Evolutionary conservation across 495 filamentous ascomycete species (phyloP).

Genomic region (Penicillium pulvis): DNA sequence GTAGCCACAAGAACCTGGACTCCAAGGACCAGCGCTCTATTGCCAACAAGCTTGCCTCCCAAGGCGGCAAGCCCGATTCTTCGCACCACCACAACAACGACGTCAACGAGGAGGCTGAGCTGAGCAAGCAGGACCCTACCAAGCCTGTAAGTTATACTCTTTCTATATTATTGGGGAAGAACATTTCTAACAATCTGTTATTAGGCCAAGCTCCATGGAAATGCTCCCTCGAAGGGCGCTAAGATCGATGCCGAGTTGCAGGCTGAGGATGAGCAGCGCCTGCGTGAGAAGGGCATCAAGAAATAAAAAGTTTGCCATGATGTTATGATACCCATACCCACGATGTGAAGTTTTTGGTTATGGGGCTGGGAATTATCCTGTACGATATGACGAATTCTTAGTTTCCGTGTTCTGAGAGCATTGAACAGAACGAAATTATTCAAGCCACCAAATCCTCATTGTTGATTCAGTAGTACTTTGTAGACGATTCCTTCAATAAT

Average conservation of each 20-base stretch:
- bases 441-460: background rate
- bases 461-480: background rate
- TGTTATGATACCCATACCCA: slow-evolving; percentile 14
- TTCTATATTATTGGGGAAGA: background rate
- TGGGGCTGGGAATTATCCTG: slow-evolving; percentile 15
- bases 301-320: slow-evolving; percentile 27
- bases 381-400: slow-evolving; percentile 28
- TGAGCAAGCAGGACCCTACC: slow-evolving; percentile 66
- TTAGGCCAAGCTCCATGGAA: slow-evolving; percentile 70
- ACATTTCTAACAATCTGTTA: slow-evolving; percentile 3
- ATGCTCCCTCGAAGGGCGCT: slow-evolving; percentile 70
- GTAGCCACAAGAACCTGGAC: slow-evolving; percentile 69
- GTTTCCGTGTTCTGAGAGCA: slow-evolving; percentile 3
- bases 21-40: slow-evolving; percentile 83
- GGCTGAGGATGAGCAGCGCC: slow-evolving; percentile 65
- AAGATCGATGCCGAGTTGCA: slow-evolving; percentile 70
- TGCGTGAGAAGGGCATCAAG: slow-evolving; percentile 63
- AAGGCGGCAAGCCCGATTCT: slow-evolving; percentile 44
- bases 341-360: slow-evolving; percentile 4
- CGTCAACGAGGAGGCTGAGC: slow-evolving; percentile 54
- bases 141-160: slow-evolving; percentile 57
- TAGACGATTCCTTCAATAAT: background rate
- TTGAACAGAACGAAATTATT: slow-evolving; percentile 1
- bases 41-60: slow-evolving; percentile 71
- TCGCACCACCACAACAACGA: slow-evolving; percentile 37